Evolutionary conservation across 1,139 yeast genomes (phyloP).

Genomic region (Suhomyces anneliseae): DNA sequence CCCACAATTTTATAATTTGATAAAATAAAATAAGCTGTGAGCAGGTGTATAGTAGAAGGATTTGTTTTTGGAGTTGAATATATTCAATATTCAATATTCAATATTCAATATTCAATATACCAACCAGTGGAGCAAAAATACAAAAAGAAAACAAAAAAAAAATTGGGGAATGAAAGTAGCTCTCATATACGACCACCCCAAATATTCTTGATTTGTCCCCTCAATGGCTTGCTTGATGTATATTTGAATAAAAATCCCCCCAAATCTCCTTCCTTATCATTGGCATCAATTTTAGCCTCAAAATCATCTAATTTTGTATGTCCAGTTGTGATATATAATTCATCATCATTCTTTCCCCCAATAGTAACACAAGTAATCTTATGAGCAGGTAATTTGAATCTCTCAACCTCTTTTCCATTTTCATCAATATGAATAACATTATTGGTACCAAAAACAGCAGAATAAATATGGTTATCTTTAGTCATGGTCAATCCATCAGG

Average conservation of each 20-base stretch:
- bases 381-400: conserved; percentile 58
- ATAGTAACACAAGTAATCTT: conserved; percentile 69
- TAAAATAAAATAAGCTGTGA: too few relatives aligned
- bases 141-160: too few relatives aligned
- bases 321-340: conserved; percentile 70
- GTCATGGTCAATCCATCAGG: conserved; percentile 84
- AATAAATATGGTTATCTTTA: conserved; percentile 59
- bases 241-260: conserved; percentile 49
- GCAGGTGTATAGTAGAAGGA: too few relatives aligned
- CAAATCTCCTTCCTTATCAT: conserved; percentile 45
- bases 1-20: too few relatives aligned
- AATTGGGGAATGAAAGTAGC: too few relatives aligned
- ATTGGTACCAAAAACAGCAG: conserved; percentile 66
- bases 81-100: too few relatives aligned
- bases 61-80: too few relatives aligned
- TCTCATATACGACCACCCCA: conserved; percentile 25
- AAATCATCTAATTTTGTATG: conserved; percentile 46
- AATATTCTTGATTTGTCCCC: conserved; percentile 28
- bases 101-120: too few relatives aligned
- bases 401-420: conserved; percentile 52
- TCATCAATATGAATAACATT: conserved; percentile 54
- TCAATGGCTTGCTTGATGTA: conserved; percentile 20
- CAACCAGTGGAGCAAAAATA: too few relatives aligned
- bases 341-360: conserved; percentile 62
- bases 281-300: conserved; percentile 30